Evolutionary conservation across 2,329 filamentous ascomycete genomes (phyloP).

Genomic region (Elsinoe ampelina): DNA sequence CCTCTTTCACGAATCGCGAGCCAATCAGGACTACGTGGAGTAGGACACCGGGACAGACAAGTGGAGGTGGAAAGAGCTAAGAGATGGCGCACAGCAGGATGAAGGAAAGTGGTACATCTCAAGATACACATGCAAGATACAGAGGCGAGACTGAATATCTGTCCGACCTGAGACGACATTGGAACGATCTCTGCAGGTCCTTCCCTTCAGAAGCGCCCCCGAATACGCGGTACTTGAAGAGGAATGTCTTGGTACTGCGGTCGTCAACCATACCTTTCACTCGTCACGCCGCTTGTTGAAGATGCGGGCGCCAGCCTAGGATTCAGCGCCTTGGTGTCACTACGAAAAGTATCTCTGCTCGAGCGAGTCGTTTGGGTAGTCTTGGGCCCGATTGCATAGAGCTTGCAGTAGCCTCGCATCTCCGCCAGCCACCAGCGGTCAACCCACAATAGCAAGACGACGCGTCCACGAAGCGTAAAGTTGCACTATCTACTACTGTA

Average conservation of each 20-base stretch:
- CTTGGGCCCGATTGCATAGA: background rate
- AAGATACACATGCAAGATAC: too few relatives aligned
- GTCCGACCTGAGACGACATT: background rate
- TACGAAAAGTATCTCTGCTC: background rate
- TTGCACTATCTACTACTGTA: too few relatives aligned
- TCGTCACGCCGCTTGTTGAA: background rate
- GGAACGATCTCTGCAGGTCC: background rate
- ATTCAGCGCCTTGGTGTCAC: background rate
- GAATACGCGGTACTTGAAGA: background rate
- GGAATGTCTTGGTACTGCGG: background rate
- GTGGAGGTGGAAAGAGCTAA: background rate
- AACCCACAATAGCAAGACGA: background rate
- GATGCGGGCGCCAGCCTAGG: background rate
- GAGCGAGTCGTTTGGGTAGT: background rate
- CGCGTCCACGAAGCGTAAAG: background rate
- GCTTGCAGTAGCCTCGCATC: constrained; percentile 7
- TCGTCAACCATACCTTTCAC: background rate
- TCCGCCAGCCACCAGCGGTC: constrained; percentile 7
- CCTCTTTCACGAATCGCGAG: background rate
- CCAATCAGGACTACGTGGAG: background rate
- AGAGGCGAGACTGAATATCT: too few relatives aligned
- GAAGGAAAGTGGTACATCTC: background rate
- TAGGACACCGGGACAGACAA: background rate
- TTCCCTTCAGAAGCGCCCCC: background rate
- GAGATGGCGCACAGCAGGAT: background rate